Evolutionary conservation across 495 filamentous ascomycete genomes (phyloP).

Genomic region (Elaphomyces granulatus): DNA sequence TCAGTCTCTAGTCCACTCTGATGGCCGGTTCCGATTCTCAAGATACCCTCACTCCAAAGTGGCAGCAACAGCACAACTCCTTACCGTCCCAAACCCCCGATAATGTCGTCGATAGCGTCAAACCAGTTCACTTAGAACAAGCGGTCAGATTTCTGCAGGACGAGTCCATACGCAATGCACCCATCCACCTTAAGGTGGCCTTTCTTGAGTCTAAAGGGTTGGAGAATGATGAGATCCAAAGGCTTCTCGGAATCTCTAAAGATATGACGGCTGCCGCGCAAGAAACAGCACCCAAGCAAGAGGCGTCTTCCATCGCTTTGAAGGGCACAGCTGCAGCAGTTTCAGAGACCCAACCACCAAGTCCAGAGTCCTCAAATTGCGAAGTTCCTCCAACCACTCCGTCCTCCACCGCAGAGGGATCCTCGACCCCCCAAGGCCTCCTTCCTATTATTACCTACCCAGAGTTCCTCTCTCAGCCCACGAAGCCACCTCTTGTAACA

Average conservation of each 20-base stretch:
- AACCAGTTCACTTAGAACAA: slow-evolving; percentile 45
- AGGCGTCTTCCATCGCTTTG: too few species aligned
- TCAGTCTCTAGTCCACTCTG: too few species aligned
- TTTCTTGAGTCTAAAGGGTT: slow-evolving; percentile 77
- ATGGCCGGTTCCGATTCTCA: neutral
- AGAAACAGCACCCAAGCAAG: neutral
- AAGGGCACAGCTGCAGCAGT: too few species aligned
- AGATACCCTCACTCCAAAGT: slow-evolving; percentile 16
- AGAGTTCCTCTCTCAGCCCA: slow-evolving; percentile 60
- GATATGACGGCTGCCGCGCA: slow-evolving; percentile 9
- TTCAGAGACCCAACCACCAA: slow-evolving; percentile 1
- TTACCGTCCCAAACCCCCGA: slow-evolving; percentile 8
- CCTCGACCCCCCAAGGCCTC: slow-evolving; percentile 32
- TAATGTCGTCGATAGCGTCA: neutral
- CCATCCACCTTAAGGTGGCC: slow-evolving; percentile 54
- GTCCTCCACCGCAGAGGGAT: slow-evolving; percentile 8
- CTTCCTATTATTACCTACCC: slow-evolving; percentile 96
- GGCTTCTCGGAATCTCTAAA: slow-evolving; percentile 40
- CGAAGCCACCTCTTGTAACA: slow-evolving; percentile 67
- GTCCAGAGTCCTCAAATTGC: slow-evolving; percentile 7
- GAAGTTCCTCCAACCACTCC: slow-evolving; percentile 7
- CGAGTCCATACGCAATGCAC: slow-evolving; percentile 53
- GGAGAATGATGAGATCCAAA: slow-evolving; percentile 47
- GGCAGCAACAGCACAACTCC: slow-evolving; percentile 7
- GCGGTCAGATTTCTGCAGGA: slow-evolving; percentile 70